A percentile compares a stretch with the other conserved stretches of the same genome.
Evolutionary conservation across 2,329 filamentous ascomycete species (phyloP).

Genomic region (Talaromyces sp.): DNA sequence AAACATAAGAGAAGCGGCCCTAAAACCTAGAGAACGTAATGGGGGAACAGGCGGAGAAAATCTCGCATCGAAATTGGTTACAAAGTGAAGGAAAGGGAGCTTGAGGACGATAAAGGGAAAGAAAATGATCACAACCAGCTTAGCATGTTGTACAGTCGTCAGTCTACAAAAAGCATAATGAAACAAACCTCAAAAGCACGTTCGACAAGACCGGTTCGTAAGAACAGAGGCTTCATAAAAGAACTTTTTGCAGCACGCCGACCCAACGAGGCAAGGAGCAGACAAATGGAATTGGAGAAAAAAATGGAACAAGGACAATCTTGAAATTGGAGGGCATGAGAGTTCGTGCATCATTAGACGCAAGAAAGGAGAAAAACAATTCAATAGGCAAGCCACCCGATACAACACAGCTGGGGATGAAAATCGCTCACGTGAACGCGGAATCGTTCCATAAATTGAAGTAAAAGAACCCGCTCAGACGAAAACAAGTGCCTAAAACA

Average conservation of each 20-base stretch:
- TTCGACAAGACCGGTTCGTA: slow-evolving; percentile 37
- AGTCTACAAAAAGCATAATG: slow-evolving; percentile 30
- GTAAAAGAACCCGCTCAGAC: slow-evolving; percentile 33
- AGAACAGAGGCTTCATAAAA: slow-evolving; percentile 25
- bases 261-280: slow-evolving; percentile 36
- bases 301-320: slow-evolving; percentile 5
- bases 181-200: slow-evolving; percentile 31
- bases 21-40: slow-evolving; percentile 13
- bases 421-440: slow-evolving; percentile 16
- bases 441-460: slow-evolving; percentile 30
- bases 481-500: slow-evolving; percentile 39
- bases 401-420: slow-evolving; percentile 16
- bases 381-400: slow-evolving; percentile 15
- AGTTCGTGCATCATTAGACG: slow-evolving; percentile 36
- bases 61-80: slow-evolving; percentile 5
- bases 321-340: slow-evolving; percentile 18
- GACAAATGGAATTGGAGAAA: slow-evolving; percentile 22
- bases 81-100: slow-evolving; percentile 10
- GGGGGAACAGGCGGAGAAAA: neutral
- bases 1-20: slow-evolving; percentile 12
- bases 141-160: slow-evolving; percentile 33
- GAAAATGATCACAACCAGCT: slow-evolving; percentile 17
- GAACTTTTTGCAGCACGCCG: slow-evolving; percentile 44
- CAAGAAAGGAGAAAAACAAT: slow-evolving; percentile 20
- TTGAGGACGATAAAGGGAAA: slow-evolving; percentile 9